Conservation (phyloP, 768 basidiomycete genomes). For the Tricholoma saponaceum region DNA sequence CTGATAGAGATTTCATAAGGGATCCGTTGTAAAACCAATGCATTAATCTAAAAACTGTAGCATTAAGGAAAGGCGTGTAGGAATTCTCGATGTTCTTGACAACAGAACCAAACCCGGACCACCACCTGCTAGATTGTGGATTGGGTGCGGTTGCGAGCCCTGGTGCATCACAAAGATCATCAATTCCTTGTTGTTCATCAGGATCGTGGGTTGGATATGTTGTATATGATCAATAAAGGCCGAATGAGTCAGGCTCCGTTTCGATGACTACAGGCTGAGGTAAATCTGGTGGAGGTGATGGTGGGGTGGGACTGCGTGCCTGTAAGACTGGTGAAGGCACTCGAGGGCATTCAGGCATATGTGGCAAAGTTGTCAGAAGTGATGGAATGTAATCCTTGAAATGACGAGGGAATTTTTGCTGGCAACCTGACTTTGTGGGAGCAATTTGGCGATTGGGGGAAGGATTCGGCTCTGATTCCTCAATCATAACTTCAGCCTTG, state of each 20-base stretch:
- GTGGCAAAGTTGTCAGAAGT: not conserved
- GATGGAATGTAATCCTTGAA: conserved; percentile 1
- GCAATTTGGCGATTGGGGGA: no score
- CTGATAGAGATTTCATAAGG: not conserved
- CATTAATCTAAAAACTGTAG: conserved; percentile 1
- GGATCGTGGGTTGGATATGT: conserved; percentile 14
- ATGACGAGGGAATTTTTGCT: not conserved
- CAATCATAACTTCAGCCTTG: no score
- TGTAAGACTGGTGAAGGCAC: not conserved
- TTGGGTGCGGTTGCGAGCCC: not conserved
- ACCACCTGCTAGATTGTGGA: not conserved
- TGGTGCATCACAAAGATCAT: conserved; percentile 13
- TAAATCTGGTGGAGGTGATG: not conserved
- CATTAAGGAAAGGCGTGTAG: conserved; percentile 1
- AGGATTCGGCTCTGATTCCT: no score
- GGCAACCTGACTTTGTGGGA: not conserved
- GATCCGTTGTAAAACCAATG: conserved; percentile 1
- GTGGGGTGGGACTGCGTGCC: not conserved
- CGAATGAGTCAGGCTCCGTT: conserved; percentile 16
- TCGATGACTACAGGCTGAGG: conserved; percentile 3
- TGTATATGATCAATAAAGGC: conserved; percentile 18
- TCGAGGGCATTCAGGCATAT: not conserved
- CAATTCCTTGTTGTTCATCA: conserved; percentile 11
- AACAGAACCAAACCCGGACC: conserved; percentile 2
- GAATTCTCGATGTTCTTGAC: not conserved